Conservation (phyloP, 495 filamentous ascomycete genomes). For the Neurospora intermedia region DNA sequence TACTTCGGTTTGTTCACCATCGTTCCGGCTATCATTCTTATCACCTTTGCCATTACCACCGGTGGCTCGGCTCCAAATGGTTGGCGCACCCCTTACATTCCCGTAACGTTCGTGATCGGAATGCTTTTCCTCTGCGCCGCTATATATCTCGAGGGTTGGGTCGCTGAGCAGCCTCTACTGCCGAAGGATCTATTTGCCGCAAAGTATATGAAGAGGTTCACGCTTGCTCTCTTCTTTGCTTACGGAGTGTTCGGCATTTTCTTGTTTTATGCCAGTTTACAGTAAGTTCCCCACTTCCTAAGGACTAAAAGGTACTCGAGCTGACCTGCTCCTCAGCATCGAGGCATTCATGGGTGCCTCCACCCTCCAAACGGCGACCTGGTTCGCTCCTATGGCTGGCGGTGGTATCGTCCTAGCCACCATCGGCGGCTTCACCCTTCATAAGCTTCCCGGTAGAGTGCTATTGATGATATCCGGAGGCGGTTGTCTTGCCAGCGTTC, state of each 20-base stretch:
- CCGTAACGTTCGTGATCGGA: slow-evolving; percentile 49
- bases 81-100: slow-evolving; percentile 67
- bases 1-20: slow-evolving; percentile 54
- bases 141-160: slow-evolving; percentile 69
- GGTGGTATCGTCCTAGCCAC: slow-evolving; percentile 65
- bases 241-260: slow-evolving; percentile 72
- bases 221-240: slow-evolving; percentile 56
- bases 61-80: slow-evolving; percentile 55
- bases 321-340: slow-evolving; percentile 37
- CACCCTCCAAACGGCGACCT: slow-evolving; percentile 65
- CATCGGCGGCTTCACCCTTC: slow-evolving; percentile 64
- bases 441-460: slow-evolving; percentile 60
- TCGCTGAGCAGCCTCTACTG: slow-evolving; percentile 60
- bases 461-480: slow-evolving; percentile 57
- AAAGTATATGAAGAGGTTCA: slow-evolving; percentile 60
- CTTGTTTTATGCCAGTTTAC: slow-evolving; percentile 67
- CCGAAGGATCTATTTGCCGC: slow-evolving; percentile 65
- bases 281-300: slow-evolving; percentile 40
- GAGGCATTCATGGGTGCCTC: slow-evolving; percentile 50
- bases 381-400: slow-evolving; percentile 65
- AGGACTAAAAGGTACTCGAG: background rate
- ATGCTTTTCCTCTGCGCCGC: slow-evolving; percentile 43
- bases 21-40: slow-evolving; percentile 53
- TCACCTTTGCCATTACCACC: slow-evolving; percentile 73
- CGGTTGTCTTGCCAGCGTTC: slow-evolving; percentile 50